Evolutionary conservation across 2,329 filamentous ascomycete genomes (phyloP).

Genomic region (Geosmithia putterillii): DNA sequence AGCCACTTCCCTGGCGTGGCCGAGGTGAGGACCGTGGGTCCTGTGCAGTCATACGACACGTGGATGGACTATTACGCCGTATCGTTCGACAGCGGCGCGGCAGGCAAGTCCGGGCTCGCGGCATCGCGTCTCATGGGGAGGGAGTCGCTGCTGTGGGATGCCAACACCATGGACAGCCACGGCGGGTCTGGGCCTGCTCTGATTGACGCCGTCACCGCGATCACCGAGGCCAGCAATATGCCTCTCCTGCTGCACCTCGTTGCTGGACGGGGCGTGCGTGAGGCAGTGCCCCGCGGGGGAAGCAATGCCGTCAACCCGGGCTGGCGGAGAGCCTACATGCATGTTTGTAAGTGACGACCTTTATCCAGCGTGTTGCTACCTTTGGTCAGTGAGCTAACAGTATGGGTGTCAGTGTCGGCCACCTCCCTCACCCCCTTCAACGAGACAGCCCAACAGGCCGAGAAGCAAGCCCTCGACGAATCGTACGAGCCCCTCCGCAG

Average conservation of each 20-base stretch:
- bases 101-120: conserved; percentile 21
- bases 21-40: conserved; percentile 14
- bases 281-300: conserved; percentile 30
- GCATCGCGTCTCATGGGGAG: conserved; percentile 31
- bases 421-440: conserved; percentile 8
- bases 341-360: conserved; percentile 21
- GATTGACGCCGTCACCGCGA: conserved; percentile 21
- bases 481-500: conserved; percentile 21
- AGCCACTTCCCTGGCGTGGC: conserved; percentile 17
- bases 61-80: conserved; percentile 24
- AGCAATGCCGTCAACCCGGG: conserved; percentile 34
- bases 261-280: conserved; percentile 27
- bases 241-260: conserved; percentile 19
- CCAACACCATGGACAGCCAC: too few species aligned
- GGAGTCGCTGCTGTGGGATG: conserved; percentile 19
- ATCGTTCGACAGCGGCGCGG: conserved; percentile 19
- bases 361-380: background rate
- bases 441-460: conserved; percentile 10
- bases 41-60: conserved; percentile 19
- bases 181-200: too few species aligned
- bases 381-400: background rate
- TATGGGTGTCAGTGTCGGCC: background rate
- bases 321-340: conserved; percentile 33
- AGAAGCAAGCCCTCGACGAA: conserved; percentile 12
- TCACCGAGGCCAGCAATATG: conserved; percentile 12